Evolutionary conservation across 768 basidiomycete genomes (phyloP).

Genomic region (Russula abietina): DNA sequence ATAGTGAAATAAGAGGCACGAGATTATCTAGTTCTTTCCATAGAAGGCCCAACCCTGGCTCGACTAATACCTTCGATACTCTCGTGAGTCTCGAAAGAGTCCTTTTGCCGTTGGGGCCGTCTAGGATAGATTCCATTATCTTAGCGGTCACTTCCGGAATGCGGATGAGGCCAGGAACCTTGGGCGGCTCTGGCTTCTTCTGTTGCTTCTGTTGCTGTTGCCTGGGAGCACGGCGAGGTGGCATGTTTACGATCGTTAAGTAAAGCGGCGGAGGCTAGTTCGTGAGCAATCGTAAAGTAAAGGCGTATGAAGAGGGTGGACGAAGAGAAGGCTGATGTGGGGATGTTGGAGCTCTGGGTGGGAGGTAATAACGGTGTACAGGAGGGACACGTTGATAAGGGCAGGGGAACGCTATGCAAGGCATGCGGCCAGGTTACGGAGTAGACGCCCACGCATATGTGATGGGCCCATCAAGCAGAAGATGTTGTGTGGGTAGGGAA

Average conservation of each 20-base stretch:
- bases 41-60: conserved; percentile 62
- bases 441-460: conserved; percentile 9
- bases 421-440: conserved; percentile 16
- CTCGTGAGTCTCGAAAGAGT: conserved; percentile 65
- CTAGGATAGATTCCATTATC: conserved; percentile 47
- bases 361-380: conserved; percentile 18
- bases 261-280: conserved; percentile 5
- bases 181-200: conserved; percentile 42
- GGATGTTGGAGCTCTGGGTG: conserved; percentile 12
- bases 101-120: conserved; percentile 59
- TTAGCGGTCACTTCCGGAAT: conserved; percentile 54
- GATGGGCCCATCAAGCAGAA: conserved; percentile 4
- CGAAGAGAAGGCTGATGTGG: conserved; percentile 19
- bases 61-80: conserved; percentile 67
- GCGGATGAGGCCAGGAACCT: conserved; percentile 49
- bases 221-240: conserved; percentile 17
- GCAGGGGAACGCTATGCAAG: conserved; percentile 21
- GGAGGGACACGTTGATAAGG: conserved; percentile 25
- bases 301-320: not conserved
- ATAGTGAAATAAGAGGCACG: conserved; percentile 63
- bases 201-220: conserved; percentile 13
- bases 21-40: conserved; percentile 79
- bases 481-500: not conserved
- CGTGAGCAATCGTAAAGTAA: conserved; percentile 1
- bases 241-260: conserved; percentile 12